These are phyloP conservation scores for Fusarium sp. DNA, from an alignment of 2,329 filamentous ascomycete species.

Conservation along the genomic window DNA sequence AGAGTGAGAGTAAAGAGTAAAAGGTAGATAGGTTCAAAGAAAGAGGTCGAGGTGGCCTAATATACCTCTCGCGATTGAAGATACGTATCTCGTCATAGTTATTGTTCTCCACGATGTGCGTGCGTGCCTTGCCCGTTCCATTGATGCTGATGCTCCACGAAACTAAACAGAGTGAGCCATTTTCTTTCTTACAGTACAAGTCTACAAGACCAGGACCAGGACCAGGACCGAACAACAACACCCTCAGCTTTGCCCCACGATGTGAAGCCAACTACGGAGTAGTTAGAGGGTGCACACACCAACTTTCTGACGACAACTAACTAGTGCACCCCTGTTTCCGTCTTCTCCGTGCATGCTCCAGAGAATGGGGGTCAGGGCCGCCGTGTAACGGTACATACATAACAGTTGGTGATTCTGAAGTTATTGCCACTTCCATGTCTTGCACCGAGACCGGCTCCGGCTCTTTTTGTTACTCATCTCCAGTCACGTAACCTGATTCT, in stretches of 20 bases:
- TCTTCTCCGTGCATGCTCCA: slow-evolving; percentile 15
- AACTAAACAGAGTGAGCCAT: slow-evolving; percentile 44
- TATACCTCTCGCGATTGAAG: slow-evolving; percentile 38
- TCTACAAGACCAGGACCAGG: neutral
- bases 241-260: slow-evolving; percentile 44
- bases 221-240: slow-evolving; percentile 16
- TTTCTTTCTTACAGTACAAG: slow-evolving; percentile 30
- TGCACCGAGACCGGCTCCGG: neutral
- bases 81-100: slow-evolving; percentile 40
- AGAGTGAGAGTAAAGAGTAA: neutral
- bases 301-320: slow-evolving; percentile 17
- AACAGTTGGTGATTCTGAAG: neutral
- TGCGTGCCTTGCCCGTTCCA: neutral
- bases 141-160: slow-evolving; percentile 36
- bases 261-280: slow-evolving; percentile 31
- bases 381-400: neutral
- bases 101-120: slow-evolving; percentile 15
- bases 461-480: neutral
- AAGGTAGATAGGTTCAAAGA: neutral
- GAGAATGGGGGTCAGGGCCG: slow-evolving; percentile 14
- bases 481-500: neutral
- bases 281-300: slow-evolving; percentile 27
- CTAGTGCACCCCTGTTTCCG: slow-evolving; percentile 17
- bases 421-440: neutral
- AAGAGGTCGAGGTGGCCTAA: slow-evolving; percentile 33